phyloP scores from a whole-genome alignment of 805 yeast genomes.

The Hanseniaspora guilliermondii region DNA sequence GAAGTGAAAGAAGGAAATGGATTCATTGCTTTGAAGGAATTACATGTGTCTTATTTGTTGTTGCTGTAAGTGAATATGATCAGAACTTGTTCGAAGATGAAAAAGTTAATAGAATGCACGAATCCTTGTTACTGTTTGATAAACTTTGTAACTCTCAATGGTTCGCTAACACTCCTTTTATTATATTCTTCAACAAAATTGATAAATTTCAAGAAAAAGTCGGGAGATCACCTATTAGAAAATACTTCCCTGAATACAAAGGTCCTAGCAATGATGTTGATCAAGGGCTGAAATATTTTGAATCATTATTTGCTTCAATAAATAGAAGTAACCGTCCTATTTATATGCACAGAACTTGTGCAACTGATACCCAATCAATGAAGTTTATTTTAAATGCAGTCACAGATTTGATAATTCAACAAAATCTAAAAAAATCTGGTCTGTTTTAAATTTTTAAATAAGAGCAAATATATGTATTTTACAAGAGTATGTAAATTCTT shows the following conservation, averaged over 20 bases:
- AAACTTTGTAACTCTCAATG: constrained; percentile 73
- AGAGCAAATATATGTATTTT: background rate
- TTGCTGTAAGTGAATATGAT: constrained; percentile 86
- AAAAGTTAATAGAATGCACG: constrained; percentile 79
- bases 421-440: constrained; percentile 68
- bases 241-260: constrained; percentile 65
- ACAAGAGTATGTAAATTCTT: background rate
- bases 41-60: constrained; percentile 74
- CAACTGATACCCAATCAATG: constrained; percentile 85
- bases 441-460: constrained; percentile 32
- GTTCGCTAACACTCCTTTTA: constrained; percentile 78
- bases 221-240: constrained; percentile 47
- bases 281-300: constrained; percentile 61
- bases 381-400: constrained; percentile 82
- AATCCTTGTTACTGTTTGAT: constrained; percentile 72
- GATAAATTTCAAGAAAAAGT: constrained; percentile 71
- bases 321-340: constrained; percentile 59
- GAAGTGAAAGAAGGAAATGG: constrained; percentile 87
- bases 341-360: constrained; percentile 87
- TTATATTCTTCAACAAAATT: constrained; percentile 76
- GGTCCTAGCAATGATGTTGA: constrained; percentile 55
- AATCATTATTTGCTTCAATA: constrained; percentile 47
- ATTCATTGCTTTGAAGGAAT: constrained; percentile 87
- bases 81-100: constrained; percentile 85
- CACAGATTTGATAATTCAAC: constrained; percentile 79